Evolutionary conservation across 1,139 yeast genomes (phyloP), one percentile per base, ranked within the genome.

Genomic region (Arxiozyma bovina): DNA sequence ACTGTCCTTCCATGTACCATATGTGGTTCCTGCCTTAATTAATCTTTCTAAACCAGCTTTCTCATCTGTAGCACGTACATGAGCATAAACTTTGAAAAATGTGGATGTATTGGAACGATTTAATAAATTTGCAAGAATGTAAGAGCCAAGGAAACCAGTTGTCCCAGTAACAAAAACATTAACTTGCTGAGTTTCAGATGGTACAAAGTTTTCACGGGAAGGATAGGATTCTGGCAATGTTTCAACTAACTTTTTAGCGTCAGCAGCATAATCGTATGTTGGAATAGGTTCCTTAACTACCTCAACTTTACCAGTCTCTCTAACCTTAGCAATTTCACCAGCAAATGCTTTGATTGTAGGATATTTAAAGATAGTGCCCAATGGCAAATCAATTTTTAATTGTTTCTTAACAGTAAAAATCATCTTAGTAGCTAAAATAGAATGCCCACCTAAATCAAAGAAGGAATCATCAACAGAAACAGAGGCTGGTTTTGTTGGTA

Each of bases 361-460:
- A 66, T 83, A 80, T 67, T 87, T 86, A 78, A 90, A 93, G 58
- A 94, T 86, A 15, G 87, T 82, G 1, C 96, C 96, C 60, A 93
- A 76, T 41, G 99, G 98, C 53, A 93, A 76, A 58, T 89, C 96
- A 46, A 90, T 80, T 50, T 81, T 78, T 57, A 91, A 75, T 62
- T 78, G 79, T 74, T 87, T 86, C 70, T 97, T 81, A 61, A 93
- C 79, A 63, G 87, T 93, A 65, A 93, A 93, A 60, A 93, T 93
- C 97, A 94, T 90, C 70, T 96, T 81, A 0, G 99, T 94, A 12
- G 98, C 99, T 61, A 93, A 76, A 63, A 94, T 91, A 0, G 98
- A 91, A 71, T 94, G 99, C 4, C 99, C 99, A 56, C 99, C 99
- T 56, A 94, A 75, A 67, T 94, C 99, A 66, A 94, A 94, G 80